Conservation (phyloP, 1,139 yeast species). For the Blastobotrys apis region DNA sequence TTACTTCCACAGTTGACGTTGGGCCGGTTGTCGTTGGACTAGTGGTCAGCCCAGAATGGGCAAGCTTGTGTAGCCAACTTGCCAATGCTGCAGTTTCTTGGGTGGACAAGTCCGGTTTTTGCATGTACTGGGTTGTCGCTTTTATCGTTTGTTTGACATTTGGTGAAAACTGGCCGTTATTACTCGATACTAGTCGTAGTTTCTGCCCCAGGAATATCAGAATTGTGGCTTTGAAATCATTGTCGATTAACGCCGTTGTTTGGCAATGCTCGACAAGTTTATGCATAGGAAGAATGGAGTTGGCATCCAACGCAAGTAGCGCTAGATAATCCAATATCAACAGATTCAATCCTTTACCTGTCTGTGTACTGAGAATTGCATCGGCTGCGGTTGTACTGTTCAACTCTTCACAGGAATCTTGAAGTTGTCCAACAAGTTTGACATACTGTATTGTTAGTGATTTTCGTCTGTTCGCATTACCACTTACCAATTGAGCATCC, state of each 20-base stretch:
- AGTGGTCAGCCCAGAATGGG: neutral
- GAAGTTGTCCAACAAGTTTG: conserved; percentile 32
- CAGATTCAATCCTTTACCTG: conserved; percentile 25
- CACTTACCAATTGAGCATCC: conserved; percentile 20
- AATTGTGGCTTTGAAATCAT: conserved; percentile 5
- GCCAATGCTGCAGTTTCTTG: conserved; percentile 3
- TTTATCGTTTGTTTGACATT: neutral
- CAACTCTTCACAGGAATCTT: conserved; percentile 24
- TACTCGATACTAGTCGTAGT: conserved; percentile 4
- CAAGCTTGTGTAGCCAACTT: conserved; percentile 5
- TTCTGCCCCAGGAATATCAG: conserved; percentile 10
- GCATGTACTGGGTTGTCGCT: conserved; percentile 15
- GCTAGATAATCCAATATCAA: conserved; percentile 33
- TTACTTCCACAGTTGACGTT: neutral
- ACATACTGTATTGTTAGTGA: conserved; percentile 21
- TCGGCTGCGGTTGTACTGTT: conserved; percentile 4
- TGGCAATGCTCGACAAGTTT: conserved; percentile 20
- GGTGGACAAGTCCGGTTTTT: neutral
- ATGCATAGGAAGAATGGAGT: conserved; percentile 25
- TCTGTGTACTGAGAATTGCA: conserved; percentile 9
- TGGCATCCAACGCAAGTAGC: conserved; percentile 28
- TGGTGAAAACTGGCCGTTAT: neutral
- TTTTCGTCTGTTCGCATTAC: too few relatives aligned
- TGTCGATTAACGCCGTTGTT: neutral
- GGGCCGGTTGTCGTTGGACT: neutral